Evolutionary conservation across 2,329 filamentous ascomycete genomes (phyloP).

Genomic region (Tolypocladium ophioglossoides): DNA sequence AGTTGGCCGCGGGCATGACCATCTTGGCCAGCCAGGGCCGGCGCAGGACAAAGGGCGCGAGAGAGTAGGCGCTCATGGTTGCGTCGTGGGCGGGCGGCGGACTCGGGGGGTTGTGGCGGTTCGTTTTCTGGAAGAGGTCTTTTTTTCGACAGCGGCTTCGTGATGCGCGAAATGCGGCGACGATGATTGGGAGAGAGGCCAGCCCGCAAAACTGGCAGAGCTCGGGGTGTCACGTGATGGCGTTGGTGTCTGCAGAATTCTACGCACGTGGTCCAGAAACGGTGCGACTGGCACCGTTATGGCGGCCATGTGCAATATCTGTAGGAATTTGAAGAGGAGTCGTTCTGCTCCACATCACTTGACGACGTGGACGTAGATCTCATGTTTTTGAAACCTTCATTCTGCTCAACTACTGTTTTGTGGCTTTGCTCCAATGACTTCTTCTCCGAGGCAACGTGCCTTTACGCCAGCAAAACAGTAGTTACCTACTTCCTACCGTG

Average conservation of each 20-base stretch:
- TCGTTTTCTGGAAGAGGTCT: slow-evolving; percentile 1
- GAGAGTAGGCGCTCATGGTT: slow-evolving; percentile 57
- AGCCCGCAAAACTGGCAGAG: slow-evolving; percentile 19
- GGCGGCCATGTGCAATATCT: background rate
- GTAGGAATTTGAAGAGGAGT: background rate
- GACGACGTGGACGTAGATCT: too few species aligned
- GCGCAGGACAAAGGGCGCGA: slow-evolving; percentile 66
- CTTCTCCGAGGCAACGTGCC: too few species aligned
- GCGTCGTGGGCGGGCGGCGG: slow-evolving; percentile 12
- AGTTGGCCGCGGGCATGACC: slow-evolving; percentile 72
- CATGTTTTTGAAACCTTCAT: background rate
- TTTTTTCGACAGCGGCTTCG: slow-evolving; percentile 10
- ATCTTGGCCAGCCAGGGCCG: slow-evolving; percentile 73
- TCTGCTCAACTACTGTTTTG: background rate
- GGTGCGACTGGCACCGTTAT: background rate
- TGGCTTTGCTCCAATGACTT: too few species aligned
- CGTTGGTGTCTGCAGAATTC: background rate
- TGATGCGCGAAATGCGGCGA: slow-evolving; percentile 23
- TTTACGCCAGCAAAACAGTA: too few species aligned
- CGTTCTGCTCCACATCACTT: background rate
- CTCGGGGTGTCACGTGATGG: slow-evolving; percentile 22
- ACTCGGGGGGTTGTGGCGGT: background rate
- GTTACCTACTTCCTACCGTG: too few species aligned
- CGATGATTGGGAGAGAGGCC: slow-evolving; percentile 16
- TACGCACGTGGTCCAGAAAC: background rate